Evolutionary conservation across 306 rosid genomes (phyloP).

Genomic region (Cajanus cajan): DNA sequence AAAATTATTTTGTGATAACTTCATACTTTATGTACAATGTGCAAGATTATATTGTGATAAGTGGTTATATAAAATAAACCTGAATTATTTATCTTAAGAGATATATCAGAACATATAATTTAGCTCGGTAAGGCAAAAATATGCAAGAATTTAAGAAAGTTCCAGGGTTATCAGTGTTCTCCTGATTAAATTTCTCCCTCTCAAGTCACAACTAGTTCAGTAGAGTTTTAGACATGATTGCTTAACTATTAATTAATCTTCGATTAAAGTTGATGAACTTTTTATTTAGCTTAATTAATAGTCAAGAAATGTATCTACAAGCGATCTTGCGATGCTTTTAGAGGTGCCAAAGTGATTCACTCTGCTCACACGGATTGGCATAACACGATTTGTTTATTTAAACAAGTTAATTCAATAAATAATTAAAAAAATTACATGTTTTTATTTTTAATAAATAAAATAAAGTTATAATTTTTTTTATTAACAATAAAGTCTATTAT

Average conservation of each 20-base stretch:
- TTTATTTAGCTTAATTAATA: not conserved
- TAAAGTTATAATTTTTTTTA: too few species aligned
- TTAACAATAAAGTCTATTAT: too few species aligned
- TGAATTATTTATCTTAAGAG: not conserved
- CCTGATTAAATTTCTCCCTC: not conserved
- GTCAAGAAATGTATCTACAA: not conserved
- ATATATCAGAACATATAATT: not conserved
- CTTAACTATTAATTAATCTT: not conserved
- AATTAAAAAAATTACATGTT: too few species aligned
- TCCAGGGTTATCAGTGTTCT: not conserved
- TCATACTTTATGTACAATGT: not conserved
- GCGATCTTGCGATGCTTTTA: not conserved
- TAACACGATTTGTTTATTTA: too few species aligned
- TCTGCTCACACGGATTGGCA: too few species aligned
- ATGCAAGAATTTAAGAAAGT: not conserved
- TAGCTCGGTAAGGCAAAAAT: not conserved
- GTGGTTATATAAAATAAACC: not conserved
- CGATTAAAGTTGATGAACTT: not conserved
- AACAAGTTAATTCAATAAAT: too few species aligned
- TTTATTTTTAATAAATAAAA: too few species aligned
- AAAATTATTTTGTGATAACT: not conserved
- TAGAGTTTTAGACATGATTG: not conserved
- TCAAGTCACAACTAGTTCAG: not conserved
- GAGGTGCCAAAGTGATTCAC: too few species aligned
- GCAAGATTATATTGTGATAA: not conserved